phyloP scores from a whole-genome alignment of 371 early-diverging fungal species.

The Mortierella sp. region DNA sequence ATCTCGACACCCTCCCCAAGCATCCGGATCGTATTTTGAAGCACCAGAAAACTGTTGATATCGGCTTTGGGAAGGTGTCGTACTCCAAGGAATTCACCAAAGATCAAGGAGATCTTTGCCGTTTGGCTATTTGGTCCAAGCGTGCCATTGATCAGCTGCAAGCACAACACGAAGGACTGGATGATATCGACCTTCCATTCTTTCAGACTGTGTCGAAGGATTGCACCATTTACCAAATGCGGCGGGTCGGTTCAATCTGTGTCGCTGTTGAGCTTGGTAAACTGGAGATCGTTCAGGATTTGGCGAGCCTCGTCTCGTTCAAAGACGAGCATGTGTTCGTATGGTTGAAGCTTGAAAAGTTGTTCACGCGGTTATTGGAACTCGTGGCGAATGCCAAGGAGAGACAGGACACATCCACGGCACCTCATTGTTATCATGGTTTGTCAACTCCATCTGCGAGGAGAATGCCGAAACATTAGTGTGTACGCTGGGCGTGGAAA shows the following conservation, averaged over 20 bases:
- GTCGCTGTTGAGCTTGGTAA: neutral
- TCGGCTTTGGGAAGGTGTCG: neutral
- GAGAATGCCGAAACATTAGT: slow-evolving; percentile 3
- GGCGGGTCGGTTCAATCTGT: neutral
- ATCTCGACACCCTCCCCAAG: neutral
- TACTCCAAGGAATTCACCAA: neutral
- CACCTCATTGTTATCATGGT: slow-evolving; percentile 1
- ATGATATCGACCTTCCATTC: neutral
- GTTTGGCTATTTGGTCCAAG: neutral
- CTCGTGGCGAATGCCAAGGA: slow-evolving; percentile 1
- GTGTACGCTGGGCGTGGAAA: no score
- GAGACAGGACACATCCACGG: neutral
- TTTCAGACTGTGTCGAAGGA: neutral
- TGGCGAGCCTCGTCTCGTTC: slow-evolving; percentile 1
- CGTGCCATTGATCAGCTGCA: neutral
- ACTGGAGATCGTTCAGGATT: slow-evolving; percentile 2
- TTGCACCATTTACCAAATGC: neutral
- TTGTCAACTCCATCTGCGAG: slow-evolving; percentile 4
- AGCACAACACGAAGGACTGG: neutral
- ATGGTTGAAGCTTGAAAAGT: slow-evolving; percentile 4
- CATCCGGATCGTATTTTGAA: neutral
- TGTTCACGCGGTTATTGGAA: slow-evolving; percentile 1
- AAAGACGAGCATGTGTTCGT: slow-evolving; percentile 1
- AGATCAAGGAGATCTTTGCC: neutral
- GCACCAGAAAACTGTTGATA: neutral